Evolutionary conservation across 192 early-diverging fungal genomes (phyloP).

Genomic region (Geosiphon pyriformis): DNA sequence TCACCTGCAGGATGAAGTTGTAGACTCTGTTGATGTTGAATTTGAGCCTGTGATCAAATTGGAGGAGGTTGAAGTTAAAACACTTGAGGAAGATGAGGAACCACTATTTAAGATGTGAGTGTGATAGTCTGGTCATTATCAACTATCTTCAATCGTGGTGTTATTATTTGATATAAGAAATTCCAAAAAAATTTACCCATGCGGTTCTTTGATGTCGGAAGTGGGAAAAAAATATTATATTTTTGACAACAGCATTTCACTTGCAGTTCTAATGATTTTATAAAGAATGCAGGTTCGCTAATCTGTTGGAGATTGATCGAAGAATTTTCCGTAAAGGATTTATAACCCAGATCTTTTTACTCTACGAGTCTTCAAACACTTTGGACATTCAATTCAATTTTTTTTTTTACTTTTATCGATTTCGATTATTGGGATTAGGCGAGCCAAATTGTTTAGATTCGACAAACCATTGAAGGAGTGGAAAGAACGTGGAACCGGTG

Average conservation of each 20-base stretch:
- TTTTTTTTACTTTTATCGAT: conserved; percentile 15
- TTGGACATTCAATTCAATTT: not conserved
- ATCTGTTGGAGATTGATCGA: conserved; percentile 20
- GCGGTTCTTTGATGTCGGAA: not conserved
- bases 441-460: conserved; percentile 97
- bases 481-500: conserved; percentile 99
- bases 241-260: conserved; percentile 5
- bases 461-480: conserved; percentile 88
- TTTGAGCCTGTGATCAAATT: conserved; percentile 97
- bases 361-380: conserved; percentile 20
- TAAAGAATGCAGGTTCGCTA: conserved; percentile 17
- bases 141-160: too few species aligned
- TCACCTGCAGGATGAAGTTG: conserved; percentile 76
- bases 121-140: not conserved
- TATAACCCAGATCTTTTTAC: not conserved
- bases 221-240: not conserved
- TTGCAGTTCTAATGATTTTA: not conserved
- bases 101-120: conserved; percentile 83
- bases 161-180: too few species aligned
- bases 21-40: conserved; percentile 80
- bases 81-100: conserved; percentile 93
- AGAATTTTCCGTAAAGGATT: conserved; percentile 8
- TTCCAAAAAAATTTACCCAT: not conserved
- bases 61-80: conserved; percentile 88
- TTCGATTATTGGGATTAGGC: conserved; percentile 45